Percentiles rank a stretch among this genome's conserved stretches.
Evolutionary conservation across 75 land plant genomes (phyloP).

Genomic region (Cupressus sempervirens): DNA sequence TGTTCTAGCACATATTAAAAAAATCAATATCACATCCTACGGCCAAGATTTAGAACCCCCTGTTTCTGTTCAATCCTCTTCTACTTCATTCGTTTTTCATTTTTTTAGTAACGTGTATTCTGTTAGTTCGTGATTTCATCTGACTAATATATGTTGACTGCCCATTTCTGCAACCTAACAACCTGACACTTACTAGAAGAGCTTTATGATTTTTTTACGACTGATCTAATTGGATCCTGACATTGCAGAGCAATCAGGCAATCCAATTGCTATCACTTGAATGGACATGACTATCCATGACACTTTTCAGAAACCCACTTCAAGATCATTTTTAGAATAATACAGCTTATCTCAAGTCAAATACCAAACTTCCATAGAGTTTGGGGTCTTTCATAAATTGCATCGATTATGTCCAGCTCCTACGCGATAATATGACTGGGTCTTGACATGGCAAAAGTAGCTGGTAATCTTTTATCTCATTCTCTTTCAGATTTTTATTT

Average conservation of each 20-base stretch:
- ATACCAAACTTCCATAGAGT: constrained; percentile 21
- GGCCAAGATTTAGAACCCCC: not conserved
- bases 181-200: not conserved
- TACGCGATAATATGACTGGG: constrained; percentile 25
- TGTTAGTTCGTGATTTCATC: not conserved
- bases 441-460: constrained; percentile 20
- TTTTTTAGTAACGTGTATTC: not conserved
- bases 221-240: not conserved
- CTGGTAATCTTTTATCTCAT: constrained; percentile 9
- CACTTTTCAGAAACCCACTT: not conserved
- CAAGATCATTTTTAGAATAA: constrained; percentile 19
- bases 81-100: not conserved
- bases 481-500: not conserved
- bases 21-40: not conserved
- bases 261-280: constrained; percentile 25
- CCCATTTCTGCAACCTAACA: not conserved
- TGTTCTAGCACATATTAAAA: not conserved
- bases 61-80: not conserved
- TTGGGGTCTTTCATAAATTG: constrained; percentile 24
- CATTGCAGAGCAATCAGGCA: constrained; percentile 25
- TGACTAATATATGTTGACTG: not conserved
- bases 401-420: constrained; percentile 23
- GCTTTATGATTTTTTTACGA: not conserved
- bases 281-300: constrained; percentile 18
- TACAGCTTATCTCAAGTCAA: constrained; percentile 19